Evolutionary conservation across 176 grass and related monocot genomes (phyloP).

Genomic region (Tuctoria greenei): DNA sequence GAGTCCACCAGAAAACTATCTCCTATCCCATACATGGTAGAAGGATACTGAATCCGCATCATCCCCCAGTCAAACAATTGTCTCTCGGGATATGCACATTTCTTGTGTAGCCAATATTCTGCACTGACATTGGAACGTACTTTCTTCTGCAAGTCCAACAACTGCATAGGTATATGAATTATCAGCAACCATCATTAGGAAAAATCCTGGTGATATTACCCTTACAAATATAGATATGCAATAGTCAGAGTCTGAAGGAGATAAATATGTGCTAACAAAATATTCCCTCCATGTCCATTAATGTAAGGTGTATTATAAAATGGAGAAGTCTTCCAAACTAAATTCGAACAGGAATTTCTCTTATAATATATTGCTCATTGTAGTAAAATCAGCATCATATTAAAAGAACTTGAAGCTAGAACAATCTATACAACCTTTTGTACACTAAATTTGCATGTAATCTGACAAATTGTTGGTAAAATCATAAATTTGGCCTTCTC

Average conservation of each 20-base stretch:
- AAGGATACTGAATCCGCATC: conserved; percentile 87
- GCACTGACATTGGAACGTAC: conserved; percentile 68
- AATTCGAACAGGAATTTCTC: not conserved
- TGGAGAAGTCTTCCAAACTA: not conserved
- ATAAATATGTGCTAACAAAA: not conserved
- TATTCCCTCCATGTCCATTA: not conserved
- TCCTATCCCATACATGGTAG: conserved; percentile 88
- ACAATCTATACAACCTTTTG: not conserved
- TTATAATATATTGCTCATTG: not conserved
- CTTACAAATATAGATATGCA: not conserved
- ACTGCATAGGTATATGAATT: conserved; percentile 48
- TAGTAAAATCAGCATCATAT: not conserved
- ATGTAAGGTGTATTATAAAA: not conserved
- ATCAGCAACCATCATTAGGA: conserved; percentile 23
- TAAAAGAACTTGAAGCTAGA: not conserved
- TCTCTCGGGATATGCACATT: conserved; percentile 78
- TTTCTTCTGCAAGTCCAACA: conserved; percentile 90
- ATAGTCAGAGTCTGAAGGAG: conserved; percentile 15
- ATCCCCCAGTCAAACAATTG: conserved; percentile 98
- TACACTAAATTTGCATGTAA: not conserved
- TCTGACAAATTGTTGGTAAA: not conserved
- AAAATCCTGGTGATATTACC: conserved; percentile 5
- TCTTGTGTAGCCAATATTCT: conserved; percentile 86
- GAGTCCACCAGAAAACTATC: conserved; percentile 70
- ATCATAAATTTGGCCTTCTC: not conserved